Percentiles rank a stretch among this genome's conserved stretches.
Evolutionary conservation across 768 basidiomycete species (phyloP).

Genomic region (Mycena epipterygia): DNA sequence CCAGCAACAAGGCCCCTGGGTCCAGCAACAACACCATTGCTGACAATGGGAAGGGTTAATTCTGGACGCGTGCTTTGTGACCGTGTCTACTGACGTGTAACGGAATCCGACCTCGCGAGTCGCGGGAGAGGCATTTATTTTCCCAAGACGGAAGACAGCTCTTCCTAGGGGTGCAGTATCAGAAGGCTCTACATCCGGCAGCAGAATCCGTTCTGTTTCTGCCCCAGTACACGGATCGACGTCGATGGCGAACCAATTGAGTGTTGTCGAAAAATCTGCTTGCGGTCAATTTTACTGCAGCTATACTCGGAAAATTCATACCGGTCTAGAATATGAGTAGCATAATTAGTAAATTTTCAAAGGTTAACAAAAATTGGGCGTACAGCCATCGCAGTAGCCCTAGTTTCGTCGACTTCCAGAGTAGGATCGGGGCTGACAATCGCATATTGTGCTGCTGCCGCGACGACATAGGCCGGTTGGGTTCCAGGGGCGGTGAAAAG

Average conservation of each 20-base stretch:
- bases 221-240: slow-evolving; percentile 39
- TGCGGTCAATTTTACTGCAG: neutral
- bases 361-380: neutral
- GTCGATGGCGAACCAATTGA: slow-evolving; percentile 37
- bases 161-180: neutral
- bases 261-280: slow-evolving; percentile 9
- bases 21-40: too few species aligned
- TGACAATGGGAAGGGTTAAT: too few species aligned
- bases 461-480: slow-evolving; percentile 31
- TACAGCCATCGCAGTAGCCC: too few species aligned
- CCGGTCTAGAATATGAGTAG: too few species aligned
- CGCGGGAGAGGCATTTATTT: slow-evolving; percentile 28
- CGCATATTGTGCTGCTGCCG: slow-evolving; percentile 17
- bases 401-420: slow-evolving; percentile 2
- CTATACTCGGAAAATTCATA: neutral
- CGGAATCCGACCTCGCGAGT: slow-evolving; percentile 38
- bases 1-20: slow-evolving; percentile 30
- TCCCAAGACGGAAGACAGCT: slow-evolving; percentile 21
- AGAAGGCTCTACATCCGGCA: neutral
- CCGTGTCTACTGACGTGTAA: neutral
- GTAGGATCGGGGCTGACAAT: neutral
- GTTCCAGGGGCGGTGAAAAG: slow-evolving; percentile 38
- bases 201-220: slow-evolving; percentile 26
- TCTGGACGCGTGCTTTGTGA: too few species aligned
- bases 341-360: neutral